Evolutionary conservation across 108 stramenopile genomes (phyloP).

Genomic region (Hondaea fermentalgiana): DNA sequence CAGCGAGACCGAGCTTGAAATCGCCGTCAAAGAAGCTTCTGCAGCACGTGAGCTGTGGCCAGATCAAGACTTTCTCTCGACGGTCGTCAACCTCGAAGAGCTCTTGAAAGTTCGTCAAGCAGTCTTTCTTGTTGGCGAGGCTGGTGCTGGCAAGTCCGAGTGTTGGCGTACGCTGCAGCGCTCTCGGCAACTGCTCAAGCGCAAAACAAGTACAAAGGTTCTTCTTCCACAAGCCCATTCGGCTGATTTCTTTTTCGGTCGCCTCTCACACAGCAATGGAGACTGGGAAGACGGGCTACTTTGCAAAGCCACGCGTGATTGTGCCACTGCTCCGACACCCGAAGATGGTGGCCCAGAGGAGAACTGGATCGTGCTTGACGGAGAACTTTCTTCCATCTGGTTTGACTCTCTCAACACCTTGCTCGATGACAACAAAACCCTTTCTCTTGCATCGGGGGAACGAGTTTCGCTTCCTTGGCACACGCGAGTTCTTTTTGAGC

Average conservation of each 20-base stretch:
- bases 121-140: conserved; percentile 61
- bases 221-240: conserved; percentile 70
- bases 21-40: conserved; percentile 21
- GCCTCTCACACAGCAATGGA: conserved; percentile 61
- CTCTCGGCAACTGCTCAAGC: conserved; percentile 21
- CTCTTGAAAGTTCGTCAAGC: conserved; percentile 59
- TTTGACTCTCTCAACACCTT: conserved; percentile 75
- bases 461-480: conserved; percentile 66
- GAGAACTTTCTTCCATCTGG: conserved; percentile 75
- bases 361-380: conserved; percentile 76
- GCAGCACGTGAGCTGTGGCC: conserved; percentile 12
- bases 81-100: conserved; percentile 61
- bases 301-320: conserved; percentile 63
- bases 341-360: conserved; percentile 21
- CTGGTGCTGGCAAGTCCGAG: conserved; percentile 64
- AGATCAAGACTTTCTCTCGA: conserved; percentile 31
- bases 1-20: conserved; percentile 32
- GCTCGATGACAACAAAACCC: conserved; percentile 77
- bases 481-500: conserved; percentile 76
- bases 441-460: conserved; percentile 73
- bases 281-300: conserved; percentile 74
- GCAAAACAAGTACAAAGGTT: conserved; percentile 51
- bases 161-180: conserved; percentile 64
- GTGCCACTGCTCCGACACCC: conserved; percentile 59
- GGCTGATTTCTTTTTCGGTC: conserved; percentile 68